A percentile compares a stretch with the other conserved stretches of the same genome.
These are phyloP conservation scores for Eucalyptus marginata DNA, from an alignment of 345 rosid species.

Conservation along the genomic window DNA sequence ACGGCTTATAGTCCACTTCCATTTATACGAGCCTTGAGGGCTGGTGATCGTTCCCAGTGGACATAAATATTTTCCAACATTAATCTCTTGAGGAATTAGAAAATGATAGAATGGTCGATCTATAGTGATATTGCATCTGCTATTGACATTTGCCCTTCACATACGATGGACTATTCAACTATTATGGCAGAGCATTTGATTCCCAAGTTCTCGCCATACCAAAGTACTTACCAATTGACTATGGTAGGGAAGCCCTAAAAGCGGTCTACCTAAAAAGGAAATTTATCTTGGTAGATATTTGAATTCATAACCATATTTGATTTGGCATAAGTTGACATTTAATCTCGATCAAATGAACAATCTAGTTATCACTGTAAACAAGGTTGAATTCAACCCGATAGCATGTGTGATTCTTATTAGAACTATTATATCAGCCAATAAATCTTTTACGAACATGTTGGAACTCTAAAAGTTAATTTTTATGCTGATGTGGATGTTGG, in stretches of 20 bases:
- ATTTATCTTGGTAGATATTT: background rate
- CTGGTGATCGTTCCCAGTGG: background rate
- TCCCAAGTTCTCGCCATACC: background rate
- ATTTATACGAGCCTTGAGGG: background rate
- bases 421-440: background rate
- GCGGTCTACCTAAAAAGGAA: background rate
- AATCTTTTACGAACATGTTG: background rate
- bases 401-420: background rate
- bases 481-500: rapidly evolving
- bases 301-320: background rate
- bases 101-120: background rate
- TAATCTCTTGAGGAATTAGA: background rate
- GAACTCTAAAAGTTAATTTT: background rate
- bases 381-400: background rate
- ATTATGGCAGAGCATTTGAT: background rate
- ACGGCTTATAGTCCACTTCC: background rate
- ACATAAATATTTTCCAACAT: background rate
- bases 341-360: background rate
- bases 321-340: background rate
- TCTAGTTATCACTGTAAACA: background rate
- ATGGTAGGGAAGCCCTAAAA: background rate
- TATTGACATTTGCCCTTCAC: background rate
- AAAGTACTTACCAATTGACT: background rate
- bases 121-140: background rate
- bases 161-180: background rate